phyloP scores from a whole-genome alignment of 2,329 filamentous ascomycete genomes.

The Neophaeococcomyces mojaviensis region DNA sequence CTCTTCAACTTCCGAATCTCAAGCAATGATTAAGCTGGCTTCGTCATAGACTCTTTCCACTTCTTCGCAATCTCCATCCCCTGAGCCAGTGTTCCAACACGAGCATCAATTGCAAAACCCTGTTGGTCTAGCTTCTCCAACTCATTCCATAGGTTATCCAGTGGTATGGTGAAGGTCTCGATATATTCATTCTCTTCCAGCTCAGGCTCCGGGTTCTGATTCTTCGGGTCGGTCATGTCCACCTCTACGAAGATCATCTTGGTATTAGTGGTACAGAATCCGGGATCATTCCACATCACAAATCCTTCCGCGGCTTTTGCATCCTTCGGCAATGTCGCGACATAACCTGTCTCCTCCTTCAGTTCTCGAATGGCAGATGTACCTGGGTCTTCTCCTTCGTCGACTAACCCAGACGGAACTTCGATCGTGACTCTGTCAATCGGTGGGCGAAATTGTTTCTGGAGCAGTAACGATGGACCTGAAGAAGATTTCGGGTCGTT shows the following conservation, averaged over 20 bases:
- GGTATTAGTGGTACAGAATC: constrained; percentile 43
- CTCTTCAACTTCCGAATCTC: neutral
- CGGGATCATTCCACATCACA: constrained; percentile 33
- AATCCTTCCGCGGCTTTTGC: constrained; percentile 20
- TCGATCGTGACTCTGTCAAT: constrained; percentile 53
- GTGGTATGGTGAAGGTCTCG: constrained; percentile 63
- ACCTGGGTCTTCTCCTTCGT: constrained; percentile 49
- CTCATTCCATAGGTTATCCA: constrained; percentile 58
- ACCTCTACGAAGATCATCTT: constrained; percentile 62
- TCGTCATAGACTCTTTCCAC: constrained; percentile 15
- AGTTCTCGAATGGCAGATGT: constrained; percentile 52
- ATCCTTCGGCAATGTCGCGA: constrained; percentile 34
- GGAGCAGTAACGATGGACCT: constrained; percentile 39
- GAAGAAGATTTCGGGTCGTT: constrained; percentile 33
- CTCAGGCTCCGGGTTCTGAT: constrained; percentile 60
- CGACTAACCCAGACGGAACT: constrained; percentile 53
- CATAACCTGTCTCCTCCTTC: constrained; percentile 56
- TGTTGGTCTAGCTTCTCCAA: constrained; percentile 59
- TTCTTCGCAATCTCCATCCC: constrained; percentile 65
- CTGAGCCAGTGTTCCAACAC: constrained; percentile 70
- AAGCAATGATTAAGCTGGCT: neutral
- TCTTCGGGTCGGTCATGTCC: constrained; percentile 61
- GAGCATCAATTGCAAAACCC: constrained; percentile 71
- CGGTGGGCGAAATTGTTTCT: constrained; percentile 50
- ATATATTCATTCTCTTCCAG: constrained; percentile 78